A percentile compares a stretch with the other conserved stretches of the same genome.
phyloP scores from a whole-genome alignment of 495 filamentous ascomycete species.

The Chaetomidium leptoderma region DNA sequence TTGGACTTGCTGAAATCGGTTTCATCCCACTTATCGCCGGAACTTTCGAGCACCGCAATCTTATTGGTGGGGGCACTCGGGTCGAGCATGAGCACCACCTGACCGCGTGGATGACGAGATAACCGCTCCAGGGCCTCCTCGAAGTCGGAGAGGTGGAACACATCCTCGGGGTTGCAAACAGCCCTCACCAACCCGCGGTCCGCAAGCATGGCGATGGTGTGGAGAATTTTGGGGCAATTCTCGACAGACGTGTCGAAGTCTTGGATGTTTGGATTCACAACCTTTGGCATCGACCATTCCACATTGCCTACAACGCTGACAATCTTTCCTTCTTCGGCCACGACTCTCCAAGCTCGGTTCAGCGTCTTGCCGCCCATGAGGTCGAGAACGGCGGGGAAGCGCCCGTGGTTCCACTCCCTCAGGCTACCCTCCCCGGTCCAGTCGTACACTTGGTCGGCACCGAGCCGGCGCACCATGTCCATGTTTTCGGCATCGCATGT shows the following conservation, averaged over 20 bases:
- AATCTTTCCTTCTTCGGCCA: conserved; percentile 41
- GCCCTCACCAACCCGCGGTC: conserved; percentile 38
- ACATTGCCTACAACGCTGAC: conserved; percentile 47
- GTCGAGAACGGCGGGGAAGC: conserved; percentile 52
- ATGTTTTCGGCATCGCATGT: conserved; percentile 38
- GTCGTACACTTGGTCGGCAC: conserved; percentile 43
- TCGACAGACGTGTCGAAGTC: conserved; percentile 48
- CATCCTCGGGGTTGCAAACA: conserved; percentile 41
- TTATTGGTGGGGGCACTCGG: not conserved
- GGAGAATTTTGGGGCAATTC: conserved; percentile 38
- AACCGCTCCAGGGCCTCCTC: conserved; percentile 42
- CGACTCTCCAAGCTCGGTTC: conserved; percentile 44
- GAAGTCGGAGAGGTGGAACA: conserved; percentile 45
- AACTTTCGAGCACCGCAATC: not conserved
- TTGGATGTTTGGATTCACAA: conserved; percentile 27
- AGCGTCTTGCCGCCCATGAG: conserved; percentile 45
- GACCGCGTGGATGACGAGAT: conserved; percentile 40
- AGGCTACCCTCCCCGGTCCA: conserved; percentile 36
- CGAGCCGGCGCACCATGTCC: conserved; percentile 36
- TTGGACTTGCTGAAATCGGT: not conserved
- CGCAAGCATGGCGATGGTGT: conserved; percentile 41
- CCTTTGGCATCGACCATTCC: conserved; percentile 26
- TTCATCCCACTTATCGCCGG: not conserved
- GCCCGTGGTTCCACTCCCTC: conserved; percentile 34
- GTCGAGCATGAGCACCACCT: conserved; percentile 34